Conservation (phyloP, 257 asterid species). For the Verbascum thapsus region DNA sequence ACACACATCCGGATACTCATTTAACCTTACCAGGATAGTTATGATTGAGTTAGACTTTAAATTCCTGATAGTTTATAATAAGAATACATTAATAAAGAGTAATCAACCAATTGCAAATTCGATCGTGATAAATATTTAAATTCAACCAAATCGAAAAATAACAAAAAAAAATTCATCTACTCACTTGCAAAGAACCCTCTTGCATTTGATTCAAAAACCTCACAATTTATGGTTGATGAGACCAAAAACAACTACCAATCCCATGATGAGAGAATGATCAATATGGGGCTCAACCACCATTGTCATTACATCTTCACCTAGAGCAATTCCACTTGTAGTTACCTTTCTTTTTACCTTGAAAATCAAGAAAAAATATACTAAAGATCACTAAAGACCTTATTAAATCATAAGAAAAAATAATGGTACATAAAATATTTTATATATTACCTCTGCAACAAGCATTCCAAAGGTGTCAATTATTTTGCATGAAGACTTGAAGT, state of each 20-base stretch:
- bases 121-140: too few species aligned
- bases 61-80: too few species aligned
- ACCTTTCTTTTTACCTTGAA: slow-evolving; percentile 43
- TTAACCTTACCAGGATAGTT: too few species aligned
- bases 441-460: slow-evolving; percentile 46
- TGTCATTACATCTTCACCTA: slow-evolving; percentile 47
- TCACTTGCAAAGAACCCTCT: not conserved
- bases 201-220: not conserved
- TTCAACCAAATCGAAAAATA: too few species aligned
- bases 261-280: slow-evolving; percentile 43
- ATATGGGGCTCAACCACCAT: slow-evolving; percentile 47
- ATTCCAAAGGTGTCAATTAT: slow-evolving; percentile 40
- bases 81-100: not conserved
- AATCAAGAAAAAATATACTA: too few species aligned
- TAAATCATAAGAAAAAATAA: too few species aligned
- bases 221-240: slow-evolving; percentile 40
- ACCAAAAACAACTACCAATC: slow-evolving; percentile 43
- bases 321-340: slow-evolving; percentile 37
- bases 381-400: too few species aligned
- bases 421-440: too few species aligned
- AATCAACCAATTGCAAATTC: not conserved
- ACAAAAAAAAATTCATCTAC: too few species aligned
- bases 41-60: too few species aligned
- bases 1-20: too few species aligned
- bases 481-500: slow-evolving; percentile 34